phyloP scores from a whole-genome alignment of 176 grass and related monocot genomes.

The Lolium perenne region DNA sequence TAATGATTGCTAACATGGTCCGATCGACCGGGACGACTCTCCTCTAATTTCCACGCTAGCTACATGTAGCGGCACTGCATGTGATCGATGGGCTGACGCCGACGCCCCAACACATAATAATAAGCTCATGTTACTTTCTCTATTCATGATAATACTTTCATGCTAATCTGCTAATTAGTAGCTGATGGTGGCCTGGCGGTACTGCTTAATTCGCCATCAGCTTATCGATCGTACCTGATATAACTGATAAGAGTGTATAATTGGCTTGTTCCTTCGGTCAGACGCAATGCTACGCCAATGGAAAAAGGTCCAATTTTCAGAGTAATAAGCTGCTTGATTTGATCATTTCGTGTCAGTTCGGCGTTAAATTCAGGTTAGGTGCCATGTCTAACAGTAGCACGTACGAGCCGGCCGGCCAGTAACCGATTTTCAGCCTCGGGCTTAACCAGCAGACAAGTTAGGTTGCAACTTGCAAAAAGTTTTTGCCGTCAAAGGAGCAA shows the following conservation, averaged over 20 bases:
- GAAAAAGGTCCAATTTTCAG: not conserved
- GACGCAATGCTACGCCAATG: not conserved
- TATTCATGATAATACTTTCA: not conserved
- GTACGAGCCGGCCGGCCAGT: not conserved
- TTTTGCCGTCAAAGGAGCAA: not conserved
- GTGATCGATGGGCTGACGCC: not conserved
- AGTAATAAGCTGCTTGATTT: not conserved
- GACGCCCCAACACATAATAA: not conserved
- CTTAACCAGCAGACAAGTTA: conserved; percentile 19
- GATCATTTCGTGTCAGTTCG: not conserved
- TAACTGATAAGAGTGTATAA: not conserved
- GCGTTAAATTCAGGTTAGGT: conserved; percentile 16
- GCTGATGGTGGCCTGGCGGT: not conserved
- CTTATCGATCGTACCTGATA: not conserved
- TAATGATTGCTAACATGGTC: not conserved
- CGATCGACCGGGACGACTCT: not conserved
- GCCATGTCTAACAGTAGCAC: not conserved
- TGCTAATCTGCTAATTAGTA: not conserved
- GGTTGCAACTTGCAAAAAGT: not conserved
- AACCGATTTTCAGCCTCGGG: conserved; percentile 24
- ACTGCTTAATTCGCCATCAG: not conserved
- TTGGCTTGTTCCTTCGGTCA: not conserved
- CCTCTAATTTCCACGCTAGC: conserved; percentile 17
- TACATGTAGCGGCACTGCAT: not conserved
- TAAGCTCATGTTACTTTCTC: not conserved